Percentiles rank a stretch among this genome's conserved stretches.
Conservation (phyloP, 2,329 filamentous ascomycete genomes). For the Lachnellula cervina region DNA sequence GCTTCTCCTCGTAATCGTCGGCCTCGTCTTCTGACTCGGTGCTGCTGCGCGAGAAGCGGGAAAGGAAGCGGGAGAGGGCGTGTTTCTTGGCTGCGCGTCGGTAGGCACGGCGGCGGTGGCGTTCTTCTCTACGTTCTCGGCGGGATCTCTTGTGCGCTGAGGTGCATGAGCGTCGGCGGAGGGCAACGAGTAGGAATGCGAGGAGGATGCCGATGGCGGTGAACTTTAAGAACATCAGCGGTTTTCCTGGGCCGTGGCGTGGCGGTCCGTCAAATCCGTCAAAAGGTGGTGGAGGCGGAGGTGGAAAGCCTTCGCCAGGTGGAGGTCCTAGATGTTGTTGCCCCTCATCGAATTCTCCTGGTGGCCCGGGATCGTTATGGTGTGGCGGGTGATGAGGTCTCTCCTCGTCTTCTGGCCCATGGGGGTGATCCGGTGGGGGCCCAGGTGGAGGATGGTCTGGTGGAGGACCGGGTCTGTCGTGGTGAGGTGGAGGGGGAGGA, state of each 20-base stretch:
- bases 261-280: neutral
- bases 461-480: constrained; percentile 1
- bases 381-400: neutral
- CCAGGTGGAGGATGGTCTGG: neutral
- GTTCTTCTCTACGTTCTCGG: constrained; percentile 16
- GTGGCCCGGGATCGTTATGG: neutral
- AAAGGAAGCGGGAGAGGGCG: constrained; percentile 12
- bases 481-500: constrained; percentile 6
- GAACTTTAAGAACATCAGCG: constrained; percentile 19
- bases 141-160: constrained; percentile 10
- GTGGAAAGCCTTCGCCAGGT: neutral
- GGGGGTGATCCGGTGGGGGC: constrained; percentile 2
- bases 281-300: neutral
- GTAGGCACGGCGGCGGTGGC: constrained; percentile 13
- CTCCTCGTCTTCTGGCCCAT: neutral
- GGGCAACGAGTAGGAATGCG: constrained; percentile 18
- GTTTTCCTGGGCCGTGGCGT: constrained; percentile 1
- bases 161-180: constrained; percentile 19
- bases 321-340: neutral
- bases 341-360: neutral
- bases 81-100: constrained; percentile 19
- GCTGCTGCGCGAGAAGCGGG: constrained; percentile 7
- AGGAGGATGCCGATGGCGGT: constrained; percentile 22
- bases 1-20: constrained; percentile 23
- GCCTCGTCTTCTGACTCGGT: constrained; percentile 4